Percentiles rank a stretch among this genome's conserved stretches.
These are phyloP conservation scores for Kuraishia piskuri DNA, from an alignment of 805 yeast species.

Conservation along the genomic window DNA sequence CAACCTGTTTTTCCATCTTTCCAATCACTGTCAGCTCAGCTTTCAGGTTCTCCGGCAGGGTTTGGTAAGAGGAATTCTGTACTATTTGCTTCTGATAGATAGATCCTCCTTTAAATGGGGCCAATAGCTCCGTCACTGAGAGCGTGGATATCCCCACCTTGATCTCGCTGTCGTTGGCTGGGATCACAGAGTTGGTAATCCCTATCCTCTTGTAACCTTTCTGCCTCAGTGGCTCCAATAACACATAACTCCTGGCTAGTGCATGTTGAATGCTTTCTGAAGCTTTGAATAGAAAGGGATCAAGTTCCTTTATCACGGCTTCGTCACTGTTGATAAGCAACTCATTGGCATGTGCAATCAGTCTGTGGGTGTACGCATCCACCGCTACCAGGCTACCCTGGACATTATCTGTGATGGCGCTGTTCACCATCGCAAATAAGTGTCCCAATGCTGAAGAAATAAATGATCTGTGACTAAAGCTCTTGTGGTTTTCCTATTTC, in stretches of 20 bases:
- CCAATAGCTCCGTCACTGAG: background rate
- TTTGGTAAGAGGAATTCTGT: background rate
- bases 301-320: background rate
- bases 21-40: constrained; percentile 2
- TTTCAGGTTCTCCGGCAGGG: background rate
- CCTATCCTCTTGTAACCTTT: background rate
- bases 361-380: background rate
- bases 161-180: background rate
- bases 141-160: background rate
- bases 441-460: too few relatives aligned
- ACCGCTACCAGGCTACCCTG: background rate
- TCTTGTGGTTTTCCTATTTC: too few relatives aligned
- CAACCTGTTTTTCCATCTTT: constrained; percentile 14
- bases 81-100: background rate
- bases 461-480: too few relatives aligned
- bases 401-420: constrained; percentile 1
- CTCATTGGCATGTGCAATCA: background rate
- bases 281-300: background rate
- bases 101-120: constrained; percentile 1
- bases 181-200: background rate
- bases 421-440: background rate
- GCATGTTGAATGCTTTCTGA: background rate
- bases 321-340: background rate
- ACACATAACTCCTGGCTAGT: background rate
- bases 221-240: background rate